phyloP scores from a whole-genome alignment of 306 rosid genomes.

The Vicia faba region DNA sequence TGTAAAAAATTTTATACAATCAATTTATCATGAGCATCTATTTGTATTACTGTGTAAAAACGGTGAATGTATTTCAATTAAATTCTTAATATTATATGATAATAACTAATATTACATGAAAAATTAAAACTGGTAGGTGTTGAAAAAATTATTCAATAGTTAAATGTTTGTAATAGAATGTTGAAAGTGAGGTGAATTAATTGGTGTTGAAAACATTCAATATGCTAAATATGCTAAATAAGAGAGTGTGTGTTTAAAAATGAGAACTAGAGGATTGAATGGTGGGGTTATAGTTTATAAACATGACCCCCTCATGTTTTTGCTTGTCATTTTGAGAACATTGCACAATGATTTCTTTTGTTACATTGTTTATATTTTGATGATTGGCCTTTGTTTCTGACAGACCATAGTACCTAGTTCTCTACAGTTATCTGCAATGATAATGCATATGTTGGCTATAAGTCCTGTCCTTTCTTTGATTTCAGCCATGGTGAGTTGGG shows the following conservation, averaged over 20 bases:
- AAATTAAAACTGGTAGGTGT: too few relatives aligned
- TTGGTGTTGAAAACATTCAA: too few relatives aligned
- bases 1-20: too few relatives aligned
- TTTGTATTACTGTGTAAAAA: too few relatives aligned
- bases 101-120: too few relatives aligned
- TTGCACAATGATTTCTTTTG: constrained; percentile 8
- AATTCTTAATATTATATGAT: too few relatives aligned
- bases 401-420: constrained; percentile 86
- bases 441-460: constrained; percentile 65
- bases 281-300: neutral
- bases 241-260: neutral
- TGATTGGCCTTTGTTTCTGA: constrained; percentile 38
- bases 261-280: neutral
- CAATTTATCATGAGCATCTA: too few relatives aligned
- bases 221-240: too few relatives aligned
- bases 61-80: too few relatives aligned
- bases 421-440: constrained; percentile 79
- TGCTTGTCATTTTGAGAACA: constrained; percentile 2
- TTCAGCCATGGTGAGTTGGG: constrained; percentile 68
- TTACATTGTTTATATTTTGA: constrained; percentile 17
- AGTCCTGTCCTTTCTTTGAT: constrained; percentile 76
- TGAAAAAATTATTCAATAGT: too few relatives aligned
- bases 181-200: too few relatives aligned
- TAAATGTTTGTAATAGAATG: too few relatives aligned
- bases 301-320: neutral